These are phyloP conservation scores for Podospora pseudoanserina DNA, from an alignment of 495 filamentous ascomycete genomes.

Conservation along the genomic window DNA sequence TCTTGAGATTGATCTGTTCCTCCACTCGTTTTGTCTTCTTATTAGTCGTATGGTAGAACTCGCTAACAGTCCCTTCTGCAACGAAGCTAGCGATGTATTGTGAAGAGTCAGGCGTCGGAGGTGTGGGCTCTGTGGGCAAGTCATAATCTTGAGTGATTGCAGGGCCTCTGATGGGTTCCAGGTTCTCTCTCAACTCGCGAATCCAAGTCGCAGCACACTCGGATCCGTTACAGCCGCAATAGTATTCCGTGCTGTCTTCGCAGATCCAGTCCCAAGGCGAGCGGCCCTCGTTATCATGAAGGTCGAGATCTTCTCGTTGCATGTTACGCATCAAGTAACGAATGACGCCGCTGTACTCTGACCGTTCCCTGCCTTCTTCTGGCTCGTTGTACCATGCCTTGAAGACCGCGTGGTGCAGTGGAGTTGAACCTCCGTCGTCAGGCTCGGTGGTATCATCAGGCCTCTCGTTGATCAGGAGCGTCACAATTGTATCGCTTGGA, in stretches of 20 bases:
- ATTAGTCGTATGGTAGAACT: conserved; percentile 16
- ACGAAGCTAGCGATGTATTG: not conserved
- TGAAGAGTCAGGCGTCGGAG: conserved; percentile 2
- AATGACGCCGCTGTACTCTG: conserved; percentile 6
- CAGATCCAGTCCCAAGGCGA: conserved; percentile 15
- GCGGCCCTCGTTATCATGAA: not conserved
- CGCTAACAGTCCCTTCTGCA: conserved; percentile 8
- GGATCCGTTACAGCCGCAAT: not conserved
- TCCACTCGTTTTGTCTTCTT: not conserved
- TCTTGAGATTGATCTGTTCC: conserved; percentile 19
- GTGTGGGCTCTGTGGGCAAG: not conserved
- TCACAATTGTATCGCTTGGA: conserved; percentile 11
- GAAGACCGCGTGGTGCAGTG: not conserved
- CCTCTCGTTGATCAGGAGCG: conserved; percentile 7
- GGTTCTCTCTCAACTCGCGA: conserved; percentile 10
- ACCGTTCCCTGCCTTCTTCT: not conserved
- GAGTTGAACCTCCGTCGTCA: not conserved
- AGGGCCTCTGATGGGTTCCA: conserved; percentile 16
- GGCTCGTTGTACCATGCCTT: not conserved
- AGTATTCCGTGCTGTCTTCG: not conserved
- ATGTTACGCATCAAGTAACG: conserved; percentile 15
- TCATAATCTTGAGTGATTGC: not conserved
- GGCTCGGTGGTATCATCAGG: conserved; percentile 3
- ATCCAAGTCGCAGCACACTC: conserved; percentile 14
- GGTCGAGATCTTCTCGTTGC: conserved; percentile 14